phyloP scores from a whole-genome alignment of 495 filamentous ascomycete species.

The Hypoxylon lienhwacheense region DNA sequence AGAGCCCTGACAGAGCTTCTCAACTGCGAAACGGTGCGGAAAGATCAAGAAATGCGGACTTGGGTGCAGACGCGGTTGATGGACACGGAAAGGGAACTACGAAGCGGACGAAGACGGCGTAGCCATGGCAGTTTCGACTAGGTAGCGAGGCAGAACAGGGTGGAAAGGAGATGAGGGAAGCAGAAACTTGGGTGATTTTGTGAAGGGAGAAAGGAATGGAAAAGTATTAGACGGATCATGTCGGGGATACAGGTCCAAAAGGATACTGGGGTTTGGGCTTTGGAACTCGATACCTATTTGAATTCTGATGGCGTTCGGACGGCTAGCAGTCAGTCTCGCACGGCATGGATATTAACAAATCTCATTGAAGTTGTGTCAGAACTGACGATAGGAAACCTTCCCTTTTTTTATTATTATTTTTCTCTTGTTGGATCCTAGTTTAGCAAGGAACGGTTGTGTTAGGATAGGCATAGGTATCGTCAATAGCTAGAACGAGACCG shows the following conservation, averaged over 20 bases:
- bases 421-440: too few species aligned
- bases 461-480: too few species aligned
- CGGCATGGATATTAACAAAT: neutral
- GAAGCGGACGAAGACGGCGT: slow-evolving; percentile 47
- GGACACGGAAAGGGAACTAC: slow-evolving; percentile 64
- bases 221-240: slow-evolving; percentile 11
- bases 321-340: neutral
- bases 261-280: slow-evolving; percentile 4
- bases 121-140: slow-evolving; percentile 38
- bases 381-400: neutral
- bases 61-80: slow-evolving; percentile 67
- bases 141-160: neutral
- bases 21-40: slow-evolving; percentile 61
- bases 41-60: slow-evolving; percentile 57
- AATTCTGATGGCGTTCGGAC: slow-evolving; percentile 22
- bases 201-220: slow-evolving; percentile 9
- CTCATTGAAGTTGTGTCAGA: neutral
- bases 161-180: neutral
- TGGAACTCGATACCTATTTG: slow-evolving; percentile 34
- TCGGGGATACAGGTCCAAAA: neutral
- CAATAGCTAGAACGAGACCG: too few species aligned
- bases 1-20: slow-evolving; percentile 65
- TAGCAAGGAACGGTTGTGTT: too few species aligned
- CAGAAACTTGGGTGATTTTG: slow-evolving; percentile 10
- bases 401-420: too few species aligned